These are phyloP conservation scores for Solanum neorickii DNA, from an alignment of 257 asterid genomes.

Conservation along the genomic window DNA sequence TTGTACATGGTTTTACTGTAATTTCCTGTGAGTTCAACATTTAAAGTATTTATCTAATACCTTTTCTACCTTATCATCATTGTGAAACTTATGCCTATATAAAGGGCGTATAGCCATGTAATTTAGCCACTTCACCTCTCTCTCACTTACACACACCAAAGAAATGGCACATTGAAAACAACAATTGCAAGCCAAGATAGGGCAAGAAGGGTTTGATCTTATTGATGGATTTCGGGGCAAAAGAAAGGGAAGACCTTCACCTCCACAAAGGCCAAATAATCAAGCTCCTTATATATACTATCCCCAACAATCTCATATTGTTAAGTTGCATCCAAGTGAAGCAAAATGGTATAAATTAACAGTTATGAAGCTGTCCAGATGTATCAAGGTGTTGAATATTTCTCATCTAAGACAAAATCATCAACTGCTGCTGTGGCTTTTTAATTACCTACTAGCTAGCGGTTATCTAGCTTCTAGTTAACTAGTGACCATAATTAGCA, in stretches of 20 bases:
- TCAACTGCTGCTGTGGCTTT: not conserved
- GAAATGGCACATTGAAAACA: not conserved
- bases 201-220: not conserved
- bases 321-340: not conserved
- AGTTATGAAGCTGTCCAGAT: not conserved
- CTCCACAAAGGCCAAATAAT: too few species aligned
- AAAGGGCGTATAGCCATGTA: not conserved
- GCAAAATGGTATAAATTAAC: not conserved
- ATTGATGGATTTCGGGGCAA: too few species aligned
- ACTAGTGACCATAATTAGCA: not conserved
- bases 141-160: not conserved
- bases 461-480: not conserved
- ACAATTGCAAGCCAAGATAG: not conserved
- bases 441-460: not conserved
- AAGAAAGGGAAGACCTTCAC: too few species aligned
- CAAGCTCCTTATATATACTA: too few species aligned
- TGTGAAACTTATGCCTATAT: not conserved
- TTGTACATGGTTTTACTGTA: too few species aligned
- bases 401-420: not conserved
- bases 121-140: not conserved
- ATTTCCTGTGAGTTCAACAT: too few species aligned
- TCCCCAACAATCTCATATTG: too few species aligned
- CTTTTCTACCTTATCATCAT: not conserved
- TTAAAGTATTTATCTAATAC: too few species aligned
- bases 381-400: not conserved